Base-by-base conservation (phyloP, 805 yeast species). In the Metschnikowia henanensis region DNA sequence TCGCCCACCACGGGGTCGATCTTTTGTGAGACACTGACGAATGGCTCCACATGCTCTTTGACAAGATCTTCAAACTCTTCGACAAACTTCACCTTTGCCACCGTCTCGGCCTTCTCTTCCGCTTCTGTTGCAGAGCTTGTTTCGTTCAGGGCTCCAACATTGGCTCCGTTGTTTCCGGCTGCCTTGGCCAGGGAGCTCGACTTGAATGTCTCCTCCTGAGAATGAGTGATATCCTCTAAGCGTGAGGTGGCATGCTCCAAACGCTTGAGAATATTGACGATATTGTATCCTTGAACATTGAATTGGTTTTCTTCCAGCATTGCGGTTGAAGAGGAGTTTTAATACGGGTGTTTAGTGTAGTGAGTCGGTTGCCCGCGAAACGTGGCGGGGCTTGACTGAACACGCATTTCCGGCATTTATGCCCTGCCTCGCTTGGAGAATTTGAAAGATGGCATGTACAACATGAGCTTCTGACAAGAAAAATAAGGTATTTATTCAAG, bases 191-290 rank as follows among this genome's bases (percentile, higher is more conserved):
- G 30, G 19, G 40, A 33, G 30, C 40, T 43, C 32, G 47, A 35
- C 44, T 66, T 69, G 40, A 70, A 58, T 37, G 77, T 72, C 30
- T 79, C 80, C 55, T 83, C 87, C 60, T 88, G 95, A 62, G 76
- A 83, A 41, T 85, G 76, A 23, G 95, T 87, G 35, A 90, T 81
- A 62, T 90, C 97, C 59, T 90, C 97, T 54, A 90, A 79, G 37
- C 97, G 81, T 5, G 96, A 84, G 8, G 97, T 88, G 28, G 97
- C 97, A 13, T 95, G 92, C 64, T 90, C 97, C 56, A 90, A 78
- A 53, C 95, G 77, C 58, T 61, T 71, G 46, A 70, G 68, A 43
- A 90, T 76, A 35, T 96, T 90, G 33, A 87, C 87, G 50, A 90
- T 73, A 60, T 88, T 90, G 72, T 84, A 87, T n/a, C 95, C 95